These are phyloP conservation scores for Fusarium neocosmosporiellum DNA, from an alignment of 2,329 filamentous ascomycete genomes.

Conservation along the genomic window DNA sequence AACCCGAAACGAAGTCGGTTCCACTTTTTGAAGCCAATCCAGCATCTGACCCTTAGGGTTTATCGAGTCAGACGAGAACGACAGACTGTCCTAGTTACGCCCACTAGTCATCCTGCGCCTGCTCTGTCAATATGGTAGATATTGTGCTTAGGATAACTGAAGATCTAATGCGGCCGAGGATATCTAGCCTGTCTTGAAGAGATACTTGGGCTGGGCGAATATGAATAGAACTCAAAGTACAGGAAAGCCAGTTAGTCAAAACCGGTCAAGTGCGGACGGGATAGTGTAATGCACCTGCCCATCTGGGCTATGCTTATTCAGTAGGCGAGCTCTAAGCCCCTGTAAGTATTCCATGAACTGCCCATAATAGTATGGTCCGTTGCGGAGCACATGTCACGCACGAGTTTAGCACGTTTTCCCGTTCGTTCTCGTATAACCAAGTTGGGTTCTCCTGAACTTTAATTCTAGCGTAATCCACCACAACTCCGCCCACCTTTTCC, in stretches of 20 bases:
- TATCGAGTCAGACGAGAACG: background rate
- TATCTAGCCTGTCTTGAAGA: background rate
- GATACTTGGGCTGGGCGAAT: background rate
- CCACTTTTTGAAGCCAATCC: too few species aligned
- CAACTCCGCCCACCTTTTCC: too few species aligned
- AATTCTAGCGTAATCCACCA: too few species aligned
- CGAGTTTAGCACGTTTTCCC: background rate
- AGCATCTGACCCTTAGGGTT: background rate
- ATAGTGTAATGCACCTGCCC: background rate
- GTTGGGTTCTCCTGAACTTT: background rate
- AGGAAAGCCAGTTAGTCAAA: background rate
- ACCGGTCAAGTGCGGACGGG: background rate
- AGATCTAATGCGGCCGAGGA: background rate
- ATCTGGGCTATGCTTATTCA: background rate
- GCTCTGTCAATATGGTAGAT: background rate
- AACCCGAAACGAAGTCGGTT: too few species aligned
- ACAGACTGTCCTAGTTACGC: background rate
- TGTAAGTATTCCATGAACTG: background rate
- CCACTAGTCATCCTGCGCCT: background rate
- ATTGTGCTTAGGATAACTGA: background rate
- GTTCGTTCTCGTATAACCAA: background rate
- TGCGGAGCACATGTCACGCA: background rate
- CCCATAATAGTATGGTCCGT: background rate
- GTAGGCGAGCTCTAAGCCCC: background rate
- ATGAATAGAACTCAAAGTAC: background rate